Evolutionary conservation across 345 rosid genomes (phyloP), one percentile per base, ranked within the genome.

Genomic region (Melaleuca quinquenervia): DNA sequence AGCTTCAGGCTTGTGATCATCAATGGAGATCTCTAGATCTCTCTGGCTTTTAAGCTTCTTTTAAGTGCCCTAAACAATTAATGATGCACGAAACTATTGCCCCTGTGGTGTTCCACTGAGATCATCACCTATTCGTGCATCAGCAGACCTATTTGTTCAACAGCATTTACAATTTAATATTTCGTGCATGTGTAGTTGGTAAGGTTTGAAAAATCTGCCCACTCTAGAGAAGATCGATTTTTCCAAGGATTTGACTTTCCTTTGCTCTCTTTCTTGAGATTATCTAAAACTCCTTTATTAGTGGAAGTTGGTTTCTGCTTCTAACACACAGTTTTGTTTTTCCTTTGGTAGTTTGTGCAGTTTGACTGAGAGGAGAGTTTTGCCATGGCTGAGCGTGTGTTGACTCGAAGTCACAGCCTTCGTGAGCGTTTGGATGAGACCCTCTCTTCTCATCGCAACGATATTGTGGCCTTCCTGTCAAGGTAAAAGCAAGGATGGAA

Each of bases 341-440:
- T 29, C 6, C 51, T 48, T 78, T 84, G 26, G 3, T 48, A 32
- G 78, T 82, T n/a, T 18, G 44, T 83, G 88, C 82, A 86, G 83
- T 51, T 36, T 62, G 64, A 52, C 78, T 58, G 74, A 84, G 82
- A 70, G 48, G 36, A 70, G 60, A 55, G 49, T 88, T 48, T 54
- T 88, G 87, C 93, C 87, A 94, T 93, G 95, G 91, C 92, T 3
- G 92, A 90, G 24, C 92, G 91, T 76, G 87, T 87, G 11, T 56
- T 95, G 86, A 94, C 96, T 80, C 95, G 95, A 52, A 91, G 88
- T 48, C 94, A 92, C 85, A 94, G 96, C 89, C 92, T 94, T 62
- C 92, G 97, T 56, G 96, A 94, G 87, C 99, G 96, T 84, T 87
- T 96, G 89, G 95, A 93, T 51, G 94, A 91, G 50, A 94, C 98